These are phyloP conservation scores for Chalciporus sphaerocephalus DNA, from an alignment of 768 basidiomycete genomes.

Conservation along the genomic window DNA sequence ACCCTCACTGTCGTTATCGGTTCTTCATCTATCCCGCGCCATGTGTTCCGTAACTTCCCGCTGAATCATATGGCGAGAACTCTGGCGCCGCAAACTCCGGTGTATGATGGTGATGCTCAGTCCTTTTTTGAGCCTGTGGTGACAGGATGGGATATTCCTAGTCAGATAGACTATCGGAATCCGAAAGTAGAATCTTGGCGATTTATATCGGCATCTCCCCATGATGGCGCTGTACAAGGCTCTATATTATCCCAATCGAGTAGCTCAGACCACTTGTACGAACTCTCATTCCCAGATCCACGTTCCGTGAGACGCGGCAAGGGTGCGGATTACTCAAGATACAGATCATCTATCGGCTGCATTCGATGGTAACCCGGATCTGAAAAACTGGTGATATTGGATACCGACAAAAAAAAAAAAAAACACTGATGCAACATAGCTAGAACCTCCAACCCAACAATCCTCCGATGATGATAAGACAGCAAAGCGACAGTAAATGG, in stretches of 20 bases:
- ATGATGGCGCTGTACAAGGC: slow-evolving; percentile 1
- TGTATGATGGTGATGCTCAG: slow-evolving; percentile 8
- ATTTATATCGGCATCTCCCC: slow-evolving; percentile 10
- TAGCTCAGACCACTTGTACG: background rate
- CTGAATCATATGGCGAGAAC: slow-evolving; percentile 1
- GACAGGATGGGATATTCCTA: slow-evolving; percentile 10
- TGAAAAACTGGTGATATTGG: slow-evolving; percentile 15
- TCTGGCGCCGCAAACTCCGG: slow-evolving; percentile 28
- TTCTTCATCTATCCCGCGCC: slow-evolving; percentile 12
- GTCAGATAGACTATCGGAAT: slow-evolving; percentile 9
- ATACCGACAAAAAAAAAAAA: slow-evolving; percentile 1
- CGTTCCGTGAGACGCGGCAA: slow-evolving; percentile 23
- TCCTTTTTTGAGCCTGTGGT: slow-evolving; percentile 8
- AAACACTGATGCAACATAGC: slow-evolving; percentile 9
- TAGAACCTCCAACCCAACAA: slow-evolving; percentile 11
- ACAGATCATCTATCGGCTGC: background rate
- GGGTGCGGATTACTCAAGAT: slow-evolving; percentile 15
- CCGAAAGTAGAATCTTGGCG: slow-evolving; percentile 13
- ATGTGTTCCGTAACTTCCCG: slow-evolving; percentile 24
- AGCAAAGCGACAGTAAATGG: background rate
- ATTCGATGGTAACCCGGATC: background rate
- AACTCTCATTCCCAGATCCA: slow-evolving; percentile 15
- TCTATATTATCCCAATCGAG: slow-evolving; percentile 16
- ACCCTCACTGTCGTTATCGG: background rate
- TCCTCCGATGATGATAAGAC: slow-evolving; percentile 8